These are phyloP conservation scores for Lactarius pseudohatsudake DNA, from an alignment of 768 basidiomycete species.

Conservation along the genomic window DNA sequence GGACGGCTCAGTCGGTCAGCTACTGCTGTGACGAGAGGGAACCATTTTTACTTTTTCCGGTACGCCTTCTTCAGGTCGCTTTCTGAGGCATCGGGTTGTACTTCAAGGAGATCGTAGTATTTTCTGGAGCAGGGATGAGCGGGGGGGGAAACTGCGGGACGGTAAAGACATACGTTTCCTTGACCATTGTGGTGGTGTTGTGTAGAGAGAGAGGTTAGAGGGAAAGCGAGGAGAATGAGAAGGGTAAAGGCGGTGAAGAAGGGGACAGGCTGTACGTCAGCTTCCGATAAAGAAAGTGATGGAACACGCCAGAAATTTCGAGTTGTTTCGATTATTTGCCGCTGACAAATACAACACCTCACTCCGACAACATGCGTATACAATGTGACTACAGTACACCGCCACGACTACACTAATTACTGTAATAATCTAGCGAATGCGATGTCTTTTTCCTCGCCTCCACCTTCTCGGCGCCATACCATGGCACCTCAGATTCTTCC, in stretches of 20 bases:
- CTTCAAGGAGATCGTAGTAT: slow-evolving; percentile 93
- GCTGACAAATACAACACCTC: slow-evolving; percentile 20
- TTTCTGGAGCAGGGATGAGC: slow-evolving; percentile 49
- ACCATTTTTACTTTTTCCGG: slow-evolving; percentile 72
- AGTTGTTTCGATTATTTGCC: slow-evolving; percentile 28
- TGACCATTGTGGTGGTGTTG: slow-evolving; percentile 52
- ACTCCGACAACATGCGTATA: neutral
- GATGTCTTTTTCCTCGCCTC: neutral
- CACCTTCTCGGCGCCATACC: neutral
- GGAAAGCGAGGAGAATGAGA: slow-evolving; percentile 18
- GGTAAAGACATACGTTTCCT: slow-evolving; percentile 55
- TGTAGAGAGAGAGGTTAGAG: slow-evolving; percentile 21
- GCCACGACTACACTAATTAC: neutral
- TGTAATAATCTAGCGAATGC: slow-evolving; percentile 1
- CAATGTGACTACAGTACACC: neutral
- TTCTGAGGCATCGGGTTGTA: slow-evolving; percentile 74
- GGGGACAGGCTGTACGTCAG: slow-evolving; percentile 20
- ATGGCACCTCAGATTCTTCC: slow-evolving; percentile 19
- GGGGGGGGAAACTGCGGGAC: slow-evolving; percentile 1
- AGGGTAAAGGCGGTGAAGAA: slow-evolving; percentile 18
- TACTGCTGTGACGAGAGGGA: slow-evolving; percentile 3
- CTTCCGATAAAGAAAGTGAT: slow-evolving; percentile 37
- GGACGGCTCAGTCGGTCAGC: slow-evolving; percentile 10
- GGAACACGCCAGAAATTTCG: slow-evolving; percentile 42
- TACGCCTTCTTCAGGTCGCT: slow-evolving; percentile 92